A percentile compares a stretch with the other conserved stretches of the same genome.
These are phyloP conservation scores for Heterobasidion parviporum DNA, from an alignment of 1,284 basidiomycete genomes.

Conservation along the genomic window DNA sequence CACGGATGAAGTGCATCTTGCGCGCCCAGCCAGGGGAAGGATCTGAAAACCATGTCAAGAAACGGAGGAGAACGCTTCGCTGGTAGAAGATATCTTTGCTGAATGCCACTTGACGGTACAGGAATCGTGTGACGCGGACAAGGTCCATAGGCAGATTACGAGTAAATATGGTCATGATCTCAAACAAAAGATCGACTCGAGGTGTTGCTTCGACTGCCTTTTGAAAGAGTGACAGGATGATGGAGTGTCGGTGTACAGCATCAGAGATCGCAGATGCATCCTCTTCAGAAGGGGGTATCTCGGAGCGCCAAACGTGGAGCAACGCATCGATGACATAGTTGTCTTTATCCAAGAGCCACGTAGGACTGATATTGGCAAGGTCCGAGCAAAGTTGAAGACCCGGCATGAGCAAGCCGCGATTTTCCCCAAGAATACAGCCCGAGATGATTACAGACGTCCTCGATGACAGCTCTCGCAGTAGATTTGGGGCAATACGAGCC, in stretches of 20 bases:
- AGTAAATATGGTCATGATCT: constrained; percentile 80
- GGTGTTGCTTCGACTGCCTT: constrained; percentile 58
- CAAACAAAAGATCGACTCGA: constrained; percentile 85
- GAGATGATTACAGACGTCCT: constrained; percentile 56
- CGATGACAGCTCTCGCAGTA: constrained; percentile 68
- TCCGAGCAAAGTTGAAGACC: constrained; percentile 76
- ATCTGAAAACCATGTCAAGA: constrained; percentile 80
- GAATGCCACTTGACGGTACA: constrained; percentile 81
- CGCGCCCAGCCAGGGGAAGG: constrained; percentile 61
- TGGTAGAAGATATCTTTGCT: constrained; percentile 61
- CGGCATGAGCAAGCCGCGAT: constrained; percentile 50
- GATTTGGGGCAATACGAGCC: constrained; percentile 67
- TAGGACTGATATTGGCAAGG: constrained; percentile 56
- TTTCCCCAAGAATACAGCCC: constrained; percentile 49
- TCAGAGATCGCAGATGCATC: constrained; percentile 40
- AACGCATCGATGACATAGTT: constrained; percentile 60
- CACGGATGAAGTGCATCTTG: constrained; percentile 83
- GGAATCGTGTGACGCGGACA: constrained; percentile 77
- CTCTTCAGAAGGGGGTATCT: constrained; percentile 40
- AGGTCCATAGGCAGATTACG: constrained; percentile 80
- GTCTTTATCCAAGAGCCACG: constrained; percentile 68
- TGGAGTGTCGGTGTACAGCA: constrained; percentile 53
- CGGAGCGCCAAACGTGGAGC: constrained; percentile 64
- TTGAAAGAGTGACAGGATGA: constrained; percentile 75
- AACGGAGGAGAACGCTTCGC: constrained; percentile 78